Conservation (phyloP, 495 filamentous ascomycete genomes). For the Achaetomiella virescens region DNA sequence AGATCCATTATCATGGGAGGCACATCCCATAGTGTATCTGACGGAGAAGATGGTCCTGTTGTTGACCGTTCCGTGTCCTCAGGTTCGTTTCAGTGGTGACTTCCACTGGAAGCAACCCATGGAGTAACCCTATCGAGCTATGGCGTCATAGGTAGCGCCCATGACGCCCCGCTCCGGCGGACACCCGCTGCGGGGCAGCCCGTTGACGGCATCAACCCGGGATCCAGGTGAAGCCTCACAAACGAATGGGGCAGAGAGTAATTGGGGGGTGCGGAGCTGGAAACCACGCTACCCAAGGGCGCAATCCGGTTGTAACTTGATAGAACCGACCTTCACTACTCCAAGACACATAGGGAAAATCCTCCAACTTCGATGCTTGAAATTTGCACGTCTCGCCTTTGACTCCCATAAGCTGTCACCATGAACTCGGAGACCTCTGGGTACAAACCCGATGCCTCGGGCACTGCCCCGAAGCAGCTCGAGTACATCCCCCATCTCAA, state of each 20-base stretch:
- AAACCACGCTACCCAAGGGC: neutral
- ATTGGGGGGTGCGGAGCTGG: neutral
- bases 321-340: neutral
- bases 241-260: neutral
- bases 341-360: neutral
- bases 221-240: neutral
- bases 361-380: neutral
- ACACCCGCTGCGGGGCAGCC: neutral
- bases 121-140: neutral
- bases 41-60: too few relatives aligned
- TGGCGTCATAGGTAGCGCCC: constrained; percentile 20
- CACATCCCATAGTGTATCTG: too few relatives aligned
- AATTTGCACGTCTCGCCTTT: neutral
- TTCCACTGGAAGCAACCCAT: neutral
- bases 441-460: constrained; percentile 25
- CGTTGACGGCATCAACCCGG: neutral
- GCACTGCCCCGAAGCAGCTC: constrained; percentile 30
- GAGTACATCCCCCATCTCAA: constrained; percentile 43
- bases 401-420: constrained; percentile 3
- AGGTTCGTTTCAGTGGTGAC: too few relatives aligned
- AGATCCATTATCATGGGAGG: too few relatives aligned
- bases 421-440: constrained; percentile 34
- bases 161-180: constrained; percentile 16
- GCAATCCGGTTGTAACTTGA: neutral
- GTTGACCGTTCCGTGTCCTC: too few relatives aligned